Conservation (phyloP, 2,329 filamentous ascomycete species). For the Pseudogymnoascus sp. region DNA sequence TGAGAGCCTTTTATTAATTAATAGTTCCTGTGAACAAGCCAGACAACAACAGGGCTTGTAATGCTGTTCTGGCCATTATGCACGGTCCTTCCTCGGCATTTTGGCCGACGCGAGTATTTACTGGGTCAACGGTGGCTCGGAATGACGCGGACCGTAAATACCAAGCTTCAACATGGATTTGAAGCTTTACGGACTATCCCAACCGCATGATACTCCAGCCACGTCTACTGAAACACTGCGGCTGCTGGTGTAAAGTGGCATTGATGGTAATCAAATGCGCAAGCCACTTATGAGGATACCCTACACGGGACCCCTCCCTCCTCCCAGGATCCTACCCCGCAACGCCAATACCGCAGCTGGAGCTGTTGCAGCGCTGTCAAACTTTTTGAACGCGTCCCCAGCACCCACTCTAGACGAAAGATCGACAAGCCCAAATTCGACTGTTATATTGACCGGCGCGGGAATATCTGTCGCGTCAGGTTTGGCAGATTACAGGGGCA, state of each 20-base stretch:
- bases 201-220: background rate
- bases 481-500: slow-evolving; percentile 83
- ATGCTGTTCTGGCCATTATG: background rate
- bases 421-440: slow-evolving; percentile 34
- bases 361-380: slow-evolving; percentile 66
- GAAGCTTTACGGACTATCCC: background rate
- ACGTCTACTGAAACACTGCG: background rate
- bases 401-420: slow-evolving; percentile 36
- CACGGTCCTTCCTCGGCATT: background rate
- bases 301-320: slow-evolving; percentile 73
- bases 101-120: background rate
- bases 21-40: background rate
- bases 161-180: background rate
- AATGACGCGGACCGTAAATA: background rate
- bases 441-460: slow-evolving; percentile 67
- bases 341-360: slow-evolving; percentile 61
- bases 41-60: background rate
- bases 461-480: slow-evolving; percentile 91
- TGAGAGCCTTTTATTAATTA: background rate
- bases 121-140: background rate
- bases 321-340: slow-evolving; percentile 64
- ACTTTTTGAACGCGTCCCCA: slow-evolving; percentile 62
- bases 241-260: background rate
- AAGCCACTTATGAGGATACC: slow-evolving; percentile 79
- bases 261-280: slow-evolving; percentile 40